Evolutionary conservation across 2,329 filamentous ascomycete species (phyloP), one percentile per base, ranked within the genome.

Genomic region (Zymoseptoria crescenta): DNA sequence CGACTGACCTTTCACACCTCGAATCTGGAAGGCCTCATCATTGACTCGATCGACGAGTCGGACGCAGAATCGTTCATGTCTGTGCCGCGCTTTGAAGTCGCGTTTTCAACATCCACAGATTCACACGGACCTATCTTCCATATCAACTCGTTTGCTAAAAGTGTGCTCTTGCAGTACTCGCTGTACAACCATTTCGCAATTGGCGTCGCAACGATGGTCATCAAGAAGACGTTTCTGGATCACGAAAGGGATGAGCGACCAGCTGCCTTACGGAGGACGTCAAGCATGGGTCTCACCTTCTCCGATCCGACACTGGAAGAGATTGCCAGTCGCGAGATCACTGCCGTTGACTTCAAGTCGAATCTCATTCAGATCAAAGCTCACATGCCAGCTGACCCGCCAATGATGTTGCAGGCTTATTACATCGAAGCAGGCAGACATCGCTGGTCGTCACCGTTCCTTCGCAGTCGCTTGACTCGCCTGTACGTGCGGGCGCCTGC

Each of bases 121-220:
- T 84, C 84, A 29, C 89, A 96, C 68, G 93, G 92, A 0, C 89
- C 91, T 0, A 81, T 96, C 5, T 89, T 96, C 69, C 91, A 97
- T 70, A 76, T 97, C 50, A 91, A 95, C 65, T 88, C 90, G 0
- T 84, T 88, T 56, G 82, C 94, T 20, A 87, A 88, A 65, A 90
- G 88, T 5, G 76, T 99, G 1, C 84, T 89, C 61, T 70, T 96
- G 7, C 88, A 95, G 55, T 97, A 97, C 71, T 99, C 95, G 0
- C 81, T 99, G 0, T 96, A 95, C 72, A 87, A 92, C 3, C 92
- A 96, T 71, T 99, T 96, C 70, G 88, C 92, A 0, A 81, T 95
- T 27, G 89, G 91, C 0, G 85, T 97, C 60, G 94, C 93, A 8
- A 77, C 82, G 24, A 86, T 86, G 70, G 89, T 95, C 2, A 73